Percentiles rank a stretch among this genome's conserved stretches.
These are phyloP conservation scores for Esteya vermicola DNA, from an alignment of 2,329 filamentous ascomycete genomes.

Conservation along the genomic window DNA sequence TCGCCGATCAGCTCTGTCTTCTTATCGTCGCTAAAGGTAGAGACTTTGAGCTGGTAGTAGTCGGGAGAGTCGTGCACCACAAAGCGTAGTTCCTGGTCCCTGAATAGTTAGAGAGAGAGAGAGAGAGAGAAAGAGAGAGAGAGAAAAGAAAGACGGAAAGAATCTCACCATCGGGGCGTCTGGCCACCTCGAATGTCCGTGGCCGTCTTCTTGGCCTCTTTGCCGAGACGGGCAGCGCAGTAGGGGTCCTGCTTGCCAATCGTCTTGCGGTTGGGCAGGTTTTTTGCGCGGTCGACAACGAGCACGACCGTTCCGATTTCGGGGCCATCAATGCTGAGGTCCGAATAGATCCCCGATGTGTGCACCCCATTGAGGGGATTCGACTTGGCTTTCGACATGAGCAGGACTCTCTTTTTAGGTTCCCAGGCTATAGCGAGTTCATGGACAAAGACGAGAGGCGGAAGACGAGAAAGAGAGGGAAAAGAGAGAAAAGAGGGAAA, in stretches of 20 bases:
- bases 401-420: background rate
- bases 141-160: background rate
- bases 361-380: slow-evolving; percentile 52
- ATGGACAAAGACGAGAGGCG: background rate
- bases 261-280: slow-evolving; percentile 88
- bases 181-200: slow-evolving; percentile 91
- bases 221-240: slow-evolving; percentile 82
- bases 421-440: background rate
- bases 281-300: slow-evolving; percentile 90
- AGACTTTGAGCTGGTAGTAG: slow-evolving; percentile 90
- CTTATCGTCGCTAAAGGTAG: slow-evolving; percentile 96
- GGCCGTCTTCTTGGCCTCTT: slow-evolving; percentile 93
- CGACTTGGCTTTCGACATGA: slow-evolving; percentile 39
- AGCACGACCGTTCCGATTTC: slow-evolving; percentile 86
- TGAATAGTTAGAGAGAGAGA: slow-evolving; percentile 21
- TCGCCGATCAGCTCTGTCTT: slow-evolving; percentile 95
- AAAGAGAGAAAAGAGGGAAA: background rate
- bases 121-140: background rate
- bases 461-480: background rate
- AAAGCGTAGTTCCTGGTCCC: slow-evolving; percentile 96
- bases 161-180: slow-evolving; percentile 70
- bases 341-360: slow-evolving; percentile 84
- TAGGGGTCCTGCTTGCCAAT: slow-evolving; percentile 99
- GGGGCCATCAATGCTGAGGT: slow-evolving; percentile 86
- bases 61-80: slow-evolving; percentile 92